These are phyloP conservation scores for Cardamine resedifolia DNA, from an alignment of 345 rosid genomes.

Conservation along the genomic window DNA sequence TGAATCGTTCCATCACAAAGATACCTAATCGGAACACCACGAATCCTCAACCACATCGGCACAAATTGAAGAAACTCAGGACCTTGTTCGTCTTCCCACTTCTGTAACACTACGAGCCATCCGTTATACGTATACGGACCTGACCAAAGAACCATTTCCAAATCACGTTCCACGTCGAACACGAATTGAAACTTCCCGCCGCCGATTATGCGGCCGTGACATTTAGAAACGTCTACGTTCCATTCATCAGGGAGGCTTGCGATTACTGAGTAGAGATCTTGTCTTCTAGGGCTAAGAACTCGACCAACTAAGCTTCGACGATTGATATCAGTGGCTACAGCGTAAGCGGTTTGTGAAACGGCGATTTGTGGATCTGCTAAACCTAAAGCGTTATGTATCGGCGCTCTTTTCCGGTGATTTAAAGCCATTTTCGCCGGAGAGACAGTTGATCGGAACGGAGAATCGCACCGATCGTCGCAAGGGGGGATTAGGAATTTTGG, in stretches of 20 bases:
- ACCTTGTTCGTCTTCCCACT: constrained; percentile 20
- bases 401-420: background rate
- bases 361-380: background rate
- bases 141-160: constrained; percentile 8
- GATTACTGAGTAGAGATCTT: background rate
- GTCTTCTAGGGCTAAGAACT: background rate
- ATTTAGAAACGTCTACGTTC: background rate
- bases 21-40: constrained; percentile 16
- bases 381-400: constrained; percentile 6
- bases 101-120: constrained; percentile 13
- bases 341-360: constrained; percentile 6
- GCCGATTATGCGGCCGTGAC: constrained; percentile 5
- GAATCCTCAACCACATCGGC: constrained; percentile 20
- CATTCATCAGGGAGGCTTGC: background rate
- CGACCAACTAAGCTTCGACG: constrained; percentile 17
- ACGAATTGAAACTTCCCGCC: constrained; percentile 12
- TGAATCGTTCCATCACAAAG: constrained; percentile 8
- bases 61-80: background rate
- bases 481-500: background rate
- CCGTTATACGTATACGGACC: constrained; percentile 13
- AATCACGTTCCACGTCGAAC: background rate
- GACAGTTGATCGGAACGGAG: background rate
- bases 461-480: no score
- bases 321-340: background rate
- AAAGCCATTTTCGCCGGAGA: background rate